Percentiles rank a stretch among this genome's conserved stretches.
Conservation (phyloP, 208 protist genomes). For the Leishmania mexicana region DNA sequence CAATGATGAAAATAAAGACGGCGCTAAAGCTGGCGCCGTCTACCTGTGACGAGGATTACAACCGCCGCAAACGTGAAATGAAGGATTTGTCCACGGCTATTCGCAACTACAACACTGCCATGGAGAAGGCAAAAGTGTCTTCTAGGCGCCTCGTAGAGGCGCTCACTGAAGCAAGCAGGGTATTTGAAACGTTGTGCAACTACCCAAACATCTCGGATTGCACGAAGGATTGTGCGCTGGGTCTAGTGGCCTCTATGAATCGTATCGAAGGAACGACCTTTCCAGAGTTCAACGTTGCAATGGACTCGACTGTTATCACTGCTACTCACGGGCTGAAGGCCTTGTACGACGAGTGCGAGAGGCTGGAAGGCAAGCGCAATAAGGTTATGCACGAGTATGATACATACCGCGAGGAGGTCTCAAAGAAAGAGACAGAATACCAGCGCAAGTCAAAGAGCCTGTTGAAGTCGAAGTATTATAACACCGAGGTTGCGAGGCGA, state of each 20-base stretch:
- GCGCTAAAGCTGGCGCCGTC: slow-evolving; percentile 43
- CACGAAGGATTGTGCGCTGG: slow-evolving; percentile 31
- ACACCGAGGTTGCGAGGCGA: slow-evolving; percentile 43
- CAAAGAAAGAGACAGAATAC: slow-evolving; percentile 57
- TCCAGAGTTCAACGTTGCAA: slow-evolving; percentile 29
- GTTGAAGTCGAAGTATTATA: slow-evolving; percentile 49
- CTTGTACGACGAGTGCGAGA: slow-evolving; percentile 50
- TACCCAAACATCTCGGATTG: slow-evolving; percentile 23
- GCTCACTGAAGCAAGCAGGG: slow-evolving; percentile 35
- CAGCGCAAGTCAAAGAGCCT: slow-evolving; percentile 56
- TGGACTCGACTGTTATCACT: slow-evolving; percentile 40
- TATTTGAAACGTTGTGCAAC: slow-evolving; percentile 39
- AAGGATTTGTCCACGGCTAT: slow-evolving; percentile 40
- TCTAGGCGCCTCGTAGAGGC: slow-evolving; percentile 37
- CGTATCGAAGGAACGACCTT: slow-evolving; percentile 31
- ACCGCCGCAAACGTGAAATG: slow-evolving; percentile 28
- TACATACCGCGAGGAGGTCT: slow-evolving; percentile 51
- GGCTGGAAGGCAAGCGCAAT: slow-evolving; percentile 45
- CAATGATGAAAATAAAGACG: slow-evolving; percentile 45
- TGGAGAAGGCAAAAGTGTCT: slow-evolving; percentile 42
- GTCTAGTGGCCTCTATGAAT: slow-evolving; percentile 34
- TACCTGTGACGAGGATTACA: slow-evolving; percentile 53
- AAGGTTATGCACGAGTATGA: slow-evolving; percentile 62
- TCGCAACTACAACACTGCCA: slow-evolving; percentile 43
- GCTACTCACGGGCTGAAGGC: slow-evolving; percentile 36